These are phyloP conservation scores for Fusarium gaditjirri DNA, from an alignment of 2,329 filamentous ascomycete genomes.

Conservation along the genomic window DNA sequence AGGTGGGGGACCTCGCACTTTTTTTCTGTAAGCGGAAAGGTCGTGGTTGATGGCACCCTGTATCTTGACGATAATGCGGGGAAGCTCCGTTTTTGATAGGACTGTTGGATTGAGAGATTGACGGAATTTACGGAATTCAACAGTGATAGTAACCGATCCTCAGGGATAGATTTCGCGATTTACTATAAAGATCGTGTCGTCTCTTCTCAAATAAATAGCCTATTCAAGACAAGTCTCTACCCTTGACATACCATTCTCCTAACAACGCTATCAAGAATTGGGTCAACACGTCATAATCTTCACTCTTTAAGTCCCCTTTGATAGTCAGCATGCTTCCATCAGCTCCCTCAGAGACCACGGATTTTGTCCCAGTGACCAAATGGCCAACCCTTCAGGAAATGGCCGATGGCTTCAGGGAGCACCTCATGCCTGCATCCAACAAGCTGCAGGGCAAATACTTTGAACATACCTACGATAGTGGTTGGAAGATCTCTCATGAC, in stretches of 20 bases:
- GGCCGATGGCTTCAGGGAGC: slow-evolving; percentile 13
- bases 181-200: background rate
- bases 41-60: background rate
- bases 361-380: background rate
- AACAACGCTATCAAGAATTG: fast-evolving
- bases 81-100: background rate
- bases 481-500: slow-evolving; percentile 8
- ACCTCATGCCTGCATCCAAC: slow-evolving; percentile 11
- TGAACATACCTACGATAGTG: slow-evolving; percentile 17
- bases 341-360: background rate
- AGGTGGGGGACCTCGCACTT: slow-evolving; percentile 1
- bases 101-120: background rate
- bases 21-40: slow-evolving; percentile 6
- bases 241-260: fast-evolving
- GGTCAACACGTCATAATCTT: background rate
- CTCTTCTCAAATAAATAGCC: background rate
- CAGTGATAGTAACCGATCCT: background rate
- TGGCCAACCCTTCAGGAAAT: slow-evolving; percentile 27
- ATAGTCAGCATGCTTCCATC: background rate
- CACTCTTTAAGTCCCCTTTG: fast-evolving
- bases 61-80: background rate
- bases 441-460: slow-evolving; percentile 3
- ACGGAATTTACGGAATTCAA: background rate
- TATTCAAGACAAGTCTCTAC: fast-evolving
- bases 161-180: fast-evolving